Base-by-base conservation (phyloP, 208 protist species). In the Acanthamoeba lenticulata region DNA sequence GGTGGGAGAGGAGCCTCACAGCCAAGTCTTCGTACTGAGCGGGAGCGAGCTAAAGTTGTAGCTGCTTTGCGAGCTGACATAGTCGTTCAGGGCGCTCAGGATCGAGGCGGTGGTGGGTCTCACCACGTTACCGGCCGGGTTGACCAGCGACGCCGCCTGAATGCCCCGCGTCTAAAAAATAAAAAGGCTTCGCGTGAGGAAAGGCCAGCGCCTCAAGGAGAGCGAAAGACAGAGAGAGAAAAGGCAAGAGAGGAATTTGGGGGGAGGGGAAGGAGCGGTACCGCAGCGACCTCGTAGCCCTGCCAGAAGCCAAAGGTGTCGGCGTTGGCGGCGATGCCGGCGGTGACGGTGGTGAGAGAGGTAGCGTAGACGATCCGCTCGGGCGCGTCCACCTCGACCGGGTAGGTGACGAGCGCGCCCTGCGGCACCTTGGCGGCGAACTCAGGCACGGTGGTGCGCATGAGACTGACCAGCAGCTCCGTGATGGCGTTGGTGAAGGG, bases 381-480 rank as follows among this genome's bases (percentile, higher is more conserved):
- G n/a, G n/a, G n/a, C n/a, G n/a, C n/a, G n/a, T n/a, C n/a, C n/a
- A n/a, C n/a, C n/a, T n/a, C n/a, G 9, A 38, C 5, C 32, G 19
- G n/a, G 9, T 11, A 32, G 19, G 34, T 27, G 34, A 40, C 11
- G 9, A 19, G 34, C 32, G 34, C 32, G 34, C 13, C 13, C 5
- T 27, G 32, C 15, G 19, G 19, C 9, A 86, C 77, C 38, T 52
- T 27, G 9, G 9, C 81, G 15, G 40, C 45, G n/a, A 89, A 89
- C 2, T 89, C 81, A 6, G 81, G 81, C n/a, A 89, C 81, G 11
- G 69, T 79, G 38, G 81, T 44, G 34, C 17, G n/a, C 44, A 89
- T 38, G 24, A 32, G 44, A 1, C 13, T 9, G 17, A 44, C 32
- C 6, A 55, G 60, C 3, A 36, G 1, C 24, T n/a, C 17, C 11